Evolutionary conservation across 345 rosid species (phyloP), one percentile per base, ranked within the genome.

Genomic region (Bruguiera sexangula): DNA sequence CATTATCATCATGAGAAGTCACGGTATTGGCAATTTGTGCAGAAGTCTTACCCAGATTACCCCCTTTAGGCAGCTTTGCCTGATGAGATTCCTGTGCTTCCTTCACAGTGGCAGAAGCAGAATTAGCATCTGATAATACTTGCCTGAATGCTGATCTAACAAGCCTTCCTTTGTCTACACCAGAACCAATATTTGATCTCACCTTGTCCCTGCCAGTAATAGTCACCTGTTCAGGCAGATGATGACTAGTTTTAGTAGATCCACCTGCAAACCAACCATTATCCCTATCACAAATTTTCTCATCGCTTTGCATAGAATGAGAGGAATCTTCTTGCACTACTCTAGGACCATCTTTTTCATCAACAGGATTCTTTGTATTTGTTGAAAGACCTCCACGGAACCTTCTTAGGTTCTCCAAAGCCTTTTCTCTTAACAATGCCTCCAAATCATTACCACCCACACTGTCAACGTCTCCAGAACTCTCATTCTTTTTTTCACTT

Each of bases 371-470:
- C 54, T 59, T 71, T 39, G 67, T 34, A 67, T 58, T 66, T 59
- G 62, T 69, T 37, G 79, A 80, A 55, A 8, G 19, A 13, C 71
- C 76, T 36, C 84, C 88, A 34, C 89, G 87, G 66, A 89, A 88
- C 74, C 77, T 85, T 78, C 74, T 89, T 2, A 89, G 78, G 72
- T 89, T 94, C 82, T 88, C 95, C 72, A 94, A 68, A 19, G 98
- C 98, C 82, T 77, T 86, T 68, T 80, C 73, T 76, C 93, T 85
- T 73, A 91, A 80, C 76, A 82, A 73, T 16, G 84, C 72, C 88
- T 91, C 97, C 61, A 91, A 62, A 76, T 89, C 83, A 56, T 83
- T 81, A 73, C 69, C 75, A 55, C 63, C 71, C 63, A 68, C 31
- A 71, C 68, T 43, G 72, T 46, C 77, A 31, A 51, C 62, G 48